Conservation (phyloP, 345 rosid species). For the Raphanus sativus region DNA sequence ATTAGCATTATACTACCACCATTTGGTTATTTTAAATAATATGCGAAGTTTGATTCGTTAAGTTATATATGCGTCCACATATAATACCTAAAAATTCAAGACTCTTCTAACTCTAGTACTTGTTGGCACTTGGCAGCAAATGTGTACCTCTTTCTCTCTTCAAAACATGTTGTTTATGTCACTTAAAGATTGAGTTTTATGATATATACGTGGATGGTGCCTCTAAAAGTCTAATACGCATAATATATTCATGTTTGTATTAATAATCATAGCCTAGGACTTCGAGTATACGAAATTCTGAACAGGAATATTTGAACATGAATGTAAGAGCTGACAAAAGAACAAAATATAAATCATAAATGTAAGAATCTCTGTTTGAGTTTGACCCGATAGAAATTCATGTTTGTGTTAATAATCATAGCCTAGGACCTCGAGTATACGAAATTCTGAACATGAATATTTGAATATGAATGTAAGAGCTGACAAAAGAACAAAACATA, state of each 20-base stretch:
- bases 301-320: background rate
- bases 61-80: slow-evolving; percentile 16
- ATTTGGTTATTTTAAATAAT: no score
- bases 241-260: background rate
- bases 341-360: background rate
- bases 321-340: slow-evolving; percentile 5
- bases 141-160: background rate
- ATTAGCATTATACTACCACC: no score
- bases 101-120: slow-evolving; percentile 21
- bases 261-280: background rate
- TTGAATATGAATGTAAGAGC: background rate
- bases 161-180: background rate
- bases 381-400: slow-evolving; percentile 15
- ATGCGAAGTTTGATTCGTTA: background rate
- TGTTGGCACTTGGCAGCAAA: background rate
- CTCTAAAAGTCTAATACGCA: background rate
- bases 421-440: background rate
- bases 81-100: slow-evolving; percentile 1
- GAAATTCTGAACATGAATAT: background rate
- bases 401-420: background rate
- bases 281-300: background rate
- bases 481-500: slow-evolving; percentile 9
- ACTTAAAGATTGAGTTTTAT: background rate
- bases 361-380: slow-evolving; percentile 6
- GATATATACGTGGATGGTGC: background rate